Evolutionary conservation across 2,329 filamentous ascomycete species (phyloP).

Genomic region (Colletotrichum sp.): DNA sequence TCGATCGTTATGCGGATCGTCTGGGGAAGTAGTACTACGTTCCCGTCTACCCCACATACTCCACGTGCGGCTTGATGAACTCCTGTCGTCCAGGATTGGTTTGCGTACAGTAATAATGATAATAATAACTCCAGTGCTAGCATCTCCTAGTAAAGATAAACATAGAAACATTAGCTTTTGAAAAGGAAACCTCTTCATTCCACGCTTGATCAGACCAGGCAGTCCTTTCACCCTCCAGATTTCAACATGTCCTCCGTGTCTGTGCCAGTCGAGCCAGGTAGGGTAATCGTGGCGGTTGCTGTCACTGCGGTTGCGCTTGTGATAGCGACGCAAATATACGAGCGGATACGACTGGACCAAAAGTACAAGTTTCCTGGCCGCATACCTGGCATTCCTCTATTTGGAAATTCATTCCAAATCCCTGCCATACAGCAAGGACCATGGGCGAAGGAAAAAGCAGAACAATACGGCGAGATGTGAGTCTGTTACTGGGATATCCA

Average conservation of each 20-base stretch:
- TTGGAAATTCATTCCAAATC: background rate
- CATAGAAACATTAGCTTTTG: background rate
- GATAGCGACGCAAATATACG: background rate
- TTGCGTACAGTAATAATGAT: background rate
- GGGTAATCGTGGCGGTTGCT: background rate
- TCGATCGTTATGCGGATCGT: background rate
- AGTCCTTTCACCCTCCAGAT: background rate
- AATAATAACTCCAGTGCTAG: background rate
- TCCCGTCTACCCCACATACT: background rate
- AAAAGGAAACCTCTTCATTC: background rate
- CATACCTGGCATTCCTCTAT: background rate
- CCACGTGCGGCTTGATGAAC: background rate
- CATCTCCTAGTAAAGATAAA: background rate
- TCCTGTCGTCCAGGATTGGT: background rate
- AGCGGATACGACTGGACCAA: background rate
- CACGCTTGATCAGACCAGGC: background rate
- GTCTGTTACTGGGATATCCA: background rate
- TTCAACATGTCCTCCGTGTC: background rate
- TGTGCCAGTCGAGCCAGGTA: background rate
- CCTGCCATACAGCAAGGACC: background rate
- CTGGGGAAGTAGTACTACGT: background rate
- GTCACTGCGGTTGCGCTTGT: background rate
- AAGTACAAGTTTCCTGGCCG: background rate
- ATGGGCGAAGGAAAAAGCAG: background rate
- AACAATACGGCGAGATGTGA: background rate